These are phyloP conservation scores for Orychophragmus violaceus DNA, from an alignment of 345 rosid genomes.

Conservation along the genomic window DNA sequence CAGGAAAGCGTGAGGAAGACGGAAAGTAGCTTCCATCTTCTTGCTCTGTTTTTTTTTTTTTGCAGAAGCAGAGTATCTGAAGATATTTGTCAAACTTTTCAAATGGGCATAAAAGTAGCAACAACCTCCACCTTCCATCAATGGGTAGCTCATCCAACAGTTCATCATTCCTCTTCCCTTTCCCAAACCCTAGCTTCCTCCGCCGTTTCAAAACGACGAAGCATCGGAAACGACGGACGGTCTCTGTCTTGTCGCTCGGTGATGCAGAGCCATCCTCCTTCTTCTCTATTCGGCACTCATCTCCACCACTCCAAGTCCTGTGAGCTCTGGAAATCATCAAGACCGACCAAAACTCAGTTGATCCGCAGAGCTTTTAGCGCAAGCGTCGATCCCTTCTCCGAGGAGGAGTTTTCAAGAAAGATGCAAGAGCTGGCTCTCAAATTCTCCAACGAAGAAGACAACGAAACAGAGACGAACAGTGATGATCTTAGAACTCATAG, in stretches of 20 bases:
- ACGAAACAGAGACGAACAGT: background rate
- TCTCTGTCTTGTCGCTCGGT: conserved; percentile 32
- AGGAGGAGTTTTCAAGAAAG: conserved; percentile 63
- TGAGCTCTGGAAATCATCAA: conserved; percentile 32
- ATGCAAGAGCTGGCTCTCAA: conserved; percentile 49
- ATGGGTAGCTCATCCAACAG: conserved; percentile 51
- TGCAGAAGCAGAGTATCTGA: too few species aligned
- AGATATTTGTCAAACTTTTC: background rate
- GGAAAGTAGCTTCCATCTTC: background rate
- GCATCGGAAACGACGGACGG: conserved; percentile 19
- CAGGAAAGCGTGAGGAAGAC: conserved; percentile 30
- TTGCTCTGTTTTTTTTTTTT: background rate
- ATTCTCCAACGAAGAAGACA: conserved; percentile 36
- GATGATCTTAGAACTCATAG: background rate
- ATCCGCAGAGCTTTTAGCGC: conserved; percentile 49
- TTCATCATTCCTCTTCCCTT: conserved; percentile 46
- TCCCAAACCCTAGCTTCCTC: conserved; percentile 59
- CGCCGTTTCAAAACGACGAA: conserved; percentile 41
- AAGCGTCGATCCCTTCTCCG: conserved; percentile 49
- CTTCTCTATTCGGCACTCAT: conserved; percentile 38
- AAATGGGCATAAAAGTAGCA: conserved; percentile 73
- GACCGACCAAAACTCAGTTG: conserved; percentile 22
- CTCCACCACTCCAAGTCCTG: conserved; percentile 41
- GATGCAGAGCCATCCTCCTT: conserved; percentile 34
- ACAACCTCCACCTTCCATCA: conserved; percentile 43